Conservation (phyloP, 2,329 filamentous ascomycete genomes). For the Ophiostoma pallidulum region DNA sequence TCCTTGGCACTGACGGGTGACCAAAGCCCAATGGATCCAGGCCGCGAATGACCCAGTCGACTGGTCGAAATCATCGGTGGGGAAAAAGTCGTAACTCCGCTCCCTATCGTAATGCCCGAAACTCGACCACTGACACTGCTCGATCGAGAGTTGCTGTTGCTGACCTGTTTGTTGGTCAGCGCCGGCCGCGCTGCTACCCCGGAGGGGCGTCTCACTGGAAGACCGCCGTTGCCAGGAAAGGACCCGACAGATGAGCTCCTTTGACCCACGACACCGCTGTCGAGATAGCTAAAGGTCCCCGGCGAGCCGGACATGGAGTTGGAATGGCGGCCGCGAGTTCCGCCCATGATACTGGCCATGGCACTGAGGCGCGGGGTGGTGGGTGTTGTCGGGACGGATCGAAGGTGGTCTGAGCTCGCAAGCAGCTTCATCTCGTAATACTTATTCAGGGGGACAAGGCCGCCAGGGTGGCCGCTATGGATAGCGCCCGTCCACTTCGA, state of each 20-base stretch:
- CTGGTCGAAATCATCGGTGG: slow-evolving; percentile 8
- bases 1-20: slow-evolving; percentile 27
- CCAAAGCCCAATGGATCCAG: slow-evolving; percentile 40
- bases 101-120: slow-evolving; percentile 7
- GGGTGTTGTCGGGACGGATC: slow-evolving; percentile 31
- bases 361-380: slow-evolving; percentile 24
- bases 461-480: slow-evolving; percentile 11
- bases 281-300: slow-evolving; percentile 17
- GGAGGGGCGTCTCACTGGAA: slow-evolving; percentile 6
- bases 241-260: slow-evolving; percentile 39
- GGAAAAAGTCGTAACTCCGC: slow-evolving; percentile 26
- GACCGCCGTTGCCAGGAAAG: slow-evolving; percentile 23
- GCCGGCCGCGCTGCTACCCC: slow-evolving; percentile 9
- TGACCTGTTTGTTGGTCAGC: not conserved
- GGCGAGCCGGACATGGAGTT: slow-evolving; percentile 31
- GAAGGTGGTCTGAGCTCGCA: slow-evolving; percentile 67
- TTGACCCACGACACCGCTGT: slow-evolving; percentile 23
- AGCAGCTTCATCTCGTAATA: slow-evolving; percentile 65
- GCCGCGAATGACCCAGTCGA: slow-evolving; percentile 24
- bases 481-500: slow-evolving; percentile 6
- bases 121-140: slow-evolving; percentile 12
- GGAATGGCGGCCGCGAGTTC: slow-evolving; percentile 32
- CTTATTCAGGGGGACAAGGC: slow-evolving; percentile 41
- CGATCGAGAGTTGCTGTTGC: slow-evolving; percentile 9
- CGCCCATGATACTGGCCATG: slow-evolving; percentile 23